Evolutionary conservation across 768 basidiomycete genomes (phyloP), one percentile per base, ranked within the genome.

Genomic region (Hypholoma fasciculare): DNA sequence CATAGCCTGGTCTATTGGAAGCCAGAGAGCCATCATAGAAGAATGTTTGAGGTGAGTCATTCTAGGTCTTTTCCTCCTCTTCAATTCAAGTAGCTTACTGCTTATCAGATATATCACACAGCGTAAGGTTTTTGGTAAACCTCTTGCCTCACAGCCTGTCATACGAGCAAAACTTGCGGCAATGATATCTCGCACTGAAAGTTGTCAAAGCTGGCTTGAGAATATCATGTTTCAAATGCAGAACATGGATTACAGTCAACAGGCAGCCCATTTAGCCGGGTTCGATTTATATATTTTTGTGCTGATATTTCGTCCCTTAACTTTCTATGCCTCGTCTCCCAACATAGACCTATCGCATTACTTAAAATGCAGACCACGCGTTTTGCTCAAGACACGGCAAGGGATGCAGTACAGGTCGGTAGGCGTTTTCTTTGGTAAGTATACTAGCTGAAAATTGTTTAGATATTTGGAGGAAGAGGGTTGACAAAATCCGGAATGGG

Each of bases 161-260:
- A 86, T 94, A 60, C 82, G 92, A 30, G 74, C 82, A 40, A 93
- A 92, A 76, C 74, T 94, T 43, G 90, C 90, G 3, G 72, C 73
- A 13, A 94, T 94, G 90, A 91, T 93, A 56, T 81, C 88, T 5
- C 86, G 91, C 37, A 78, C 87, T 34, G 94, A 96, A 69, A 83
- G 87, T 30, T 83, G 83, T 12, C 94, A 95, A 66, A 81, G 78
- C 17, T 95, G 92, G 92, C 74, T 95, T 13, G 94, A 96, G 75
- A 88, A 82, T 57, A 74, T 95, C 55, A 95, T 92, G 0, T 89
- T 87, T 69, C 93, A 95, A 71, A 94, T 94, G 91, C 85, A 78
- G 63, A 82, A 92, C 57, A 94, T 95, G 93, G 78, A 79, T 42
- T 92, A 93, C 69, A 85, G 85, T 66, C 81, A 92, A 57, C 90